Conservation (phyloP, 1,284 basidiomycete species). For the Cutaneotrichosporon daszewskae region DNA sequence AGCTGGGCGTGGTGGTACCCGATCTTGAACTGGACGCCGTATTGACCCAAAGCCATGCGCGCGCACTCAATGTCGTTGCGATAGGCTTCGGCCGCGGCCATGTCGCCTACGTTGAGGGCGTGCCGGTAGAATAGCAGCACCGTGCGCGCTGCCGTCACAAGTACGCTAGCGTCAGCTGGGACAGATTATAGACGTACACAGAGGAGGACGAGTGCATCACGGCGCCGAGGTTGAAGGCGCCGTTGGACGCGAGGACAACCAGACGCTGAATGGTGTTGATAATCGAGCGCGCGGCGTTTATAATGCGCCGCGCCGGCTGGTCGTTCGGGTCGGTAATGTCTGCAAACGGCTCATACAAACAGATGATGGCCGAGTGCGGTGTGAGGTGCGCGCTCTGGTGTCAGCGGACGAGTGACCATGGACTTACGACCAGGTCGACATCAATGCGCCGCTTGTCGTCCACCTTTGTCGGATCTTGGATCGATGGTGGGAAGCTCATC, state of each 20-base stretch:
- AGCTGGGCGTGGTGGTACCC: slow-evolving; percentile 44
- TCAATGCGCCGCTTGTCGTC: slow-evolving; percentile 26
- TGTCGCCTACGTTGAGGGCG: slow-evolving; percentile 34
- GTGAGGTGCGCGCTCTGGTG: slow-evolving; percentile 34
- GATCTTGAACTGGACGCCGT: slow-evolving; percentile 38
- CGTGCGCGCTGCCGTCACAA: slow-evolving; percentile 40
- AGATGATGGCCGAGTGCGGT: slow-evolving; percentile 40
- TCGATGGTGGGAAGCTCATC: slow-evolving; percentile 37
- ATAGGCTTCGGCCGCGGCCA: slow-evolving; percentile 23
- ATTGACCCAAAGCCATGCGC: slow-evolving; percentile 31
- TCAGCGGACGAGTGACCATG: background rate
- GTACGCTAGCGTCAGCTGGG: slow-evolving; percentile 15
- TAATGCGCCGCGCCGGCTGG: slow-evolving; percentile 30
- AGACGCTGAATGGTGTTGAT: slow-evolving; percentile 39
- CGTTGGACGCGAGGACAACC: slow-evolving; percentile 18
- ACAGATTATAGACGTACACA: slow-evolving; percentile 20
- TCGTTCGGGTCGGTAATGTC: slow-evolving; percentile 39
- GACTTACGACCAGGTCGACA: slow-evolving; percentile 35
- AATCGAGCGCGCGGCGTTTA: slow-evolving; percentile 34
- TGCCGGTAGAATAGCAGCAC: slow-evolving; percentile 36
- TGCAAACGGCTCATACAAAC: slow-evolving; percentile 45
- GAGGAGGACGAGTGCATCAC: slow-evolving; percentile 41
- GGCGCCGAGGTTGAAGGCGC: slow-evolving; percentile 20
- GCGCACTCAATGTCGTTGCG: slow-evolving; percentile 34
- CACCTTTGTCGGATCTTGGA: slow-evolving; percentile 25